Evolutionary conservation across 78 protist genomes (phyloP).

Genomic region (Andalucia godoyi): DNA sequence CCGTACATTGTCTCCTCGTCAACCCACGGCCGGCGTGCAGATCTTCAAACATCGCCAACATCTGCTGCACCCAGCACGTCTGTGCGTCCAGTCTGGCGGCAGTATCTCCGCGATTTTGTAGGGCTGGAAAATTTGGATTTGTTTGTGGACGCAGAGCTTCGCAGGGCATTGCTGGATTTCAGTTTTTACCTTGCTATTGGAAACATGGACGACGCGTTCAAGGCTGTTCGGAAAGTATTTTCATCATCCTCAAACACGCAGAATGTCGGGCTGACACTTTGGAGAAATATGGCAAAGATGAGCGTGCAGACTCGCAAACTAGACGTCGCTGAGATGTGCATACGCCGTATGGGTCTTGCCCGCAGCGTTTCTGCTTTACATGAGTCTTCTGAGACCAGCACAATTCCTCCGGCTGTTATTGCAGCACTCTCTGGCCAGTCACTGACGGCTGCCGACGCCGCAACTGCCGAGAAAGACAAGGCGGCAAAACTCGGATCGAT

Average conservation of each 20-base stretch:
- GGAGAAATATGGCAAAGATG: constrained; percentile 69
- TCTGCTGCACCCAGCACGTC: background rate
- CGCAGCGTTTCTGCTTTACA: constrained; percentile 25
- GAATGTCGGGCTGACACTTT: too few species aligned
- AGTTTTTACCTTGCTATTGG: constrained; percentile 50
- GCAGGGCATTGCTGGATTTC: constrained; percentile 43
- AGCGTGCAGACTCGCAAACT: constrained; percentile 43
- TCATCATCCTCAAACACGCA: constrained; percentile 16
- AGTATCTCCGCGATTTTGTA: constrained; percentile 43
- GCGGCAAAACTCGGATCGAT: constrained; percentile 52
- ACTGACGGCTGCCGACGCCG: too few species aligned
- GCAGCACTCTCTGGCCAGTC: too few species aligned
- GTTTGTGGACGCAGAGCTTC: constrained; percentile 7
- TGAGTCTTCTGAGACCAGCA: background rate
- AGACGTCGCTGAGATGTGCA: constrained; percentile 56
- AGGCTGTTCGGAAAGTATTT: too few species aligned
- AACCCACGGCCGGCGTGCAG: background rate
- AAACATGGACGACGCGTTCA: constrained; percentile 73
- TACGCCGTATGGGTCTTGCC: constrained; percentile 50
- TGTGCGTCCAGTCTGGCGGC: background rate
- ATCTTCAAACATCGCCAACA: background rate
- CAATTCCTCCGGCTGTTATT: too few species aligned
- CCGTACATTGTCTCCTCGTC: constrained; percentile 10
- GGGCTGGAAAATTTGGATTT: constrained; percentile 38
- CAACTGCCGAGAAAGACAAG: too few species aligned